Conservation (phyloP, 345 rosid species). For the Garcia nutans region DNA sequence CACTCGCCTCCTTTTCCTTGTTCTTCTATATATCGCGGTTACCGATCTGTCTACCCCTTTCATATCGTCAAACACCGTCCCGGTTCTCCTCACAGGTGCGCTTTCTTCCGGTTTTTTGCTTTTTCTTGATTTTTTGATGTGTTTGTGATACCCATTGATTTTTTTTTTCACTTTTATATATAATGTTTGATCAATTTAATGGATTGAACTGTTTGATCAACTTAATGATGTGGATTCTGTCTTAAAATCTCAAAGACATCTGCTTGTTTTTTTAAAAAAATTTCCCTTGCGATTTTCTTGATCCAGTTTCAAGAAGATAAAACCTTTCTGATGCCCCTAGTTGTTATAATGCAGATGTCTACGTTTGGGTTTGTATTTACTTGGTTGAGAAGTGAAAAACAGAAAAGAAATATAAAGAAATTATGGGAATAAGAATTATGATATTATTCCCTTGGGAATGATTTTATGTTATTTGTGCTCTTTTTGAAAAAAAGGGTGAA, state of each 20-base stretch:
- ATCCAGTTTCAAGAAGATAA: neutral
- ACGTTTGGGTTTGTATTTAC: neutral
- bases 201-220: neutral
- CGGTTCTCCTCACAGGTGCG: slow-evolving; percentile 6
- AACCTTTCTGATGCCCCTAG: no score
- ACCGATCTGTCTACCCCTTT: neutral
- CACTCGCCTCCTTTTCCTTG: neutral
- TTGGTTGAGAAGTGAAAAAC: no score
- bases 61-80: neutral
- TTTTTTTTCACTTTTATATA: no score
- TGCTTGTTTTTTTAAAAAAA: no score
- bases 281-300: neutral
- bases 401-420: no score
- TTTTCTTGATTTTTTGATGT: neutral
- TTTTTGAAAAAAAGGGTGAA: no score
- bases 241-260: no score
- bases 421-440: no score
- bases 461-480: no score
- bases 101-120: neutral
- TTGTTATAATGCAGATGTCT: neutral
- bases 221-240: no score
- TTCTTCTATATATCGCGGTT: neutral
- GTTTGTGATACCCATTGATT: neutral
- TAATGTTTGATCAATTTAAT: neutral
- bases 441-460: no score